Conservation (phyloP, 2,329 filamentous ascomycete genomes). For the Fusarium nisikadoi region DNA sequence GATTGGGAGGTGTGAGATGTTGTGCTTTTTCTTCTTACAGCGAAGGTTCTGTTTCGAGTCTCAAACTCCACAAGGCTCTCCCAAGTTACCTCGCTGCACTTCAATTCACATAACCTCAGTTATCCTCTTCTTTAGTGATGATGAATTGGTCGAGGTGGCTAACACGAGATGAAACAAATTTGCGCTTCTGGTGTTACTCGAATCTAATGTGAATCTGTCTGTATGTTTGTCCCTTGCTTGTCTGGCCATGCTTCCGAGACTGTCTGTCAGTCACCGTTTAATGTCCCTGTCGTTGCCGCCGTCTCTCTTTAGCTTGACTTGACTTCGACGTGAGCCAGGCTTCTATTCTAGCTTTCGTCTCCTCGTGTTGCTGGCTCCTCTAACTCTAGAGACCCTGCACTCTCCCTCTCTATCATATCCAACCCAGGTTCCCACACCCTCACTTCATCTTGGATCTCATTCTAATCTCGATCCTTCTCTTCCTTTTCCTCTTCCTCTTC, state of each 20-base stretch:
- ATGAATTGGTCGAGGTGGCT: conserved; percentile 3
- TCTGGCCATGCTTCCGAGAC: conserved; percentile 33
- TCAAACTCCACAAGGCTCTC: conserved; percentile 16
- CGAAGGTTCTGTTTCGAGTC: conserved; percentile 25
- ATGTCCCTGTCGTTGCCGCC: conserved; percentile 39
- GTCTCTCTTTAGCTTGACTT: conserved; percentile 36
- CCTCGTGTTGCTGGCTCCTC: background rate
- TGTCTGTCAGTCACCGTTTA: conserved; percentile 7
- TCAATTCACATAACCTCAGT: background rate
- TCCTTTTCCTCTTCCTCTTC: conserved; percentile 19
- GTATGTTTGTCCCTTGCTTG: background rate
- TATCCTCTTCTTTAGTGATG: background rate
- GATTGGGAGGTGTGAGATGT: conserved; percentile 4
- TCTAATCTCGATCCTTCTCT: conserved; percentile 37
- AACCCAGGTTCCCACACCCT: conserved; percentile 34
- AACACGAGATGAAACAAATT: conserved; percentile 29
- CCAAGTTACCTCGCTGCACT: background rate
- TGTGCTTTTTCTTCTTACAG: conserved; percentile 14
- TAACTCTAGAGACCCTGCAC: background rate
- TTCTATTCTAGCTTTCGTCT: conserved; percentile 34
- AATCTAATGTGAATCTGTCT: conserved; percentile 1
- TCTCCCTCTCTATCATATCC: conserved; percentile 1
- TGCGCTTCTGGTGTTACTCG: conserved; percentile 33
- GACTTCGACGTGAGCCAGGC: conserved; percentile 3
- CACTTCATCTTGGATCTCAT: conserved; percentile 37